Evolutionary conservation across 2,329 filamentous ascomycete species (phyloP), one percentile per base, ranked within the genome.

Genomic region (Trichoderma cornu-damae): DNA sequence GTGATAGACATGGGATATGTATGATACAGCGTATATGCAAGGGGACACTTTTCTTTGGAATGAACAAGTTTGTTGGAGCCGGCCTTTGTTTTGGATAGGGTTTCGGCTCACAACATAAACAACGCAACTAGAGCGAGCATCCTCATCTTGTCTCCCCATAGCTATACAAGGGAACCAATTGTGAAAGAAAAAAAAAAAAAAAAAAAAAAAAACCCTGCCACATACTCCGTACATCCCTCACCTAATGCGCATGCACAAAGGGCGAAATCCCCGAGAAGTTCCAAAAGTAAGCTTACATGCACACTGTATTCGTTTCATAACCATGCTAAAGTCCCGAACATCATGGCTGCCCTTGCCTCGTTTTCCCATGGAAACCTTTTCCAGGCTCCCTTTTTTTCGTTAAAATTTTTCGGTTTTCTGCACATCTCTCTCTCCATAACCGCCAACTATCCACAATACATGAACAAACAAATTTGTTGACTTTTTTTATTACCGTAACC

Each of bases 401-500:
- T 54, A n/a, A n/a, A n/a, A n/a, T 46, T 28, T 14, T 47, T 24
- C 16, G 12, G 8, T 38, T 35, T 37, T 26, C 34, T 51, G 34
- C 20, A n/a, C n/a, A 8, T 46, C n/a, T 22, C 28, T 47, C 16
- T 47, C 35, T 55, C 24, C 52, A 47, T 55, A n/a, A 18, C 32
- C 50, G 38, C 30, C 30, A 6, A 54, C 12, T 7, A 42, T 20
- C 37, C 46, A 30, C 16, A 30, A 50, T 16, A 24, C 37, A 34
- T 37, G 14, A 32, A 14, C 6, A 43, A 34, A 16, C 43, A 57
- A 44, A 37, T n/a, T n/a, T n/a, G 46, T 44, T 11, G 54, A 54
- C 56, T 58, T 58, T 58, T 58, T 58, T 58, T 40, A 53, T 38
- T 54, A 47, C 50, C 56, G 16, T 44, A 47, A 30, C 18, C 42